A percentile compares a stretch with the other conserved stretches of the same genome.
Conservation (phyloP, 768 basidiomycete genomes). For the Leccinum uliginosum region DNA sequence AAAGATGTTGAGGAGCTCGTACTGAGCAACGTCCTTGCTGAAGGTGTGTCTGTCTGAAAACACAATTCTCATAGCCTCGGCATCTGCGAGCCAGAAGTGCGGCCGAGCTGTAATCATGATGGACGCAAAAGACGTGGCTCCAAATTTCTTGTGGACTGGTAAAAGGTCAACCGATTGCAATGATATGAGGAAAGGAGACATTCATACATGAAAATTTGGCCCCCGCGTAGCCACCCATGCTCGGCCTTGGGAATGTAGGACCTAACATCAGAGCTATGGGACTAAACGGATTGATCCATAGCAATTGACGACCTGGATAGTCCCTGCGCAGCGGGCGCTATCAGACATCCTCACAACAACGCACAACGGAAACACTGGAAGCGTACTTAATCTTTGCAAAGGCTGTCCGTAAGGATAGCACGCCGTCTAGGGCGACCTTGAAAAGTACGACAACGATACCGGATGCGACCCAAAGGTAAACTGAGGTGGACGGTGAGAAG, state of each 20-base stretch:
- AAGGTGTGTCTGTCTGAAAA: slow-evolving; percentile 33
- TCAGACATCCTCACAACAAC: too few species aligned
- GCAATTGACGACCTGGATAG: slow-evolving; percentile 13
- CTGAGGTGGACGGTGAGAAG: neutral
- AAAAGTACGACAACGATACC: slow-evolving; percentile 4
- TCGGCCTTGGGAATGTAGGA: slow-evolving; percentile 32
- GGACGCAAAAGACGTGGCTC: slow-evolving; percentile 38
- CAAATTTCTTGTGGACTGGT: slow-evolving; percentile 37
- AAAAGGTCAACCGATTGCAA: neutral
- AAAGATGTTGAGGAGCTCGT: slow-evolving; percentile 42
- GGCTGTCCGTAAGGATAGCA: slow-evolving; percentile 2
- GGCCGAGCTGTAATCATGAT: slow-evolving; percentile 31
- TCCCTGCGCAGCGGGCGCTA: slow-evolving; percentile 4
- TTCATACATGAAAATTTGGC: slow-evolving; percentile 35
- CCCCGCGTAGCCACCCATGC: slow-evolving; percentile 31
- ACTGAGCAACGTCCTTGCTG: slow-evolving; percentile 30
- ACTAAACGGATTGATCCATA: slow-evolving; percentile 34
- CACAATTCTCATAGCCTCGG: slow-evolving; percentile 38
- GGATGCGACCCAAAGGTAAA: slow-evolving; percentile 8
- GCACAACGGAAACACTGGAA: too few species aligned
- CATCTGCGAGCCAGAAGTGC: slow-evolving; percentile 41
- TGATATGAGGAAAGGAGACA: too few species aligned
- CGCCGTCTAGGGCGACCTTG: slow-evolving; percentile 6
- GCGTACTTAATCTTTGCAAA: slow-evolving; percentile 18
- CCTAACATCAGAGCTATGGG: slow-evolving; percentile 25